Conservation (phyloP, 169 alveolate genomes). For the Toxoplasma gondii region DNA sequence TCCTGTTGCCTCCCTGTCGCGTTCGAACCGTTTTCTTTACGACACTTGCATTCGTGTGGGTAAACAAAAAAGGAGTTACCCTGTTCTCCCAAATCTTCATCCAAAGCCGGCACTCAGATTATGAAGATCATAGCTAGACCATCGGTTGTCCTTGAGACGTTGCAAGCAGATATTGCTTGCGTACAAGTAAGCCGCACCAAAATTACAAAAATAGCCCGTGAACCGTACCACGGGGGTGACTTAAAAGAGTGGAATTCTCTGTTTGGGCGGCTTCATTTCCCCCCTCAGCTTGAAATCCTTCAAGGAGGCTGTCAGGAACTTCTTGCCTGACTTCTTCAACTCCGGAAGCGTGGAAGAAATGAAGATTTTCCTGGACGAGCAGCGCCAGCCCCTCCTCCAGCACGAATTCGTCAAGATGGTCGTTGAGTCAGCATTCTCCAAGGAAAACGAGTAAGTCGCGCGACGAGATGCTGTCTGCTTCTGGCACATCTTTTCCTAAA, state of each 20-base stretch:
- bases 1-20: too few species aligned
- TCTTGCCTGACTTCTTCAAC: conserved; percentile 55
- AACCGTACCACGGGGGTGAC: too few species aligned
- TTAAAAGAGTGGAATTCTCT: too few species aligned
- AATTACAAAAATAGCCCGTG: too few species aligned
- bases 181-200: too few species aligned
- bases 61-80: too few species aligned
- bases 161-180: too few species aligned
- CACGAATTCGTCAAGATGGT: conserved; percentile 55
- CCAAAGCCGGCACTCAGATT: too few species aligned
- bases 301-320: conserved; percentile 55
- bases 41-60: too few species aligned
- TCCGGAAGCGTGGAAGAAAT: conserved; percentile 51
- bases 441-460: conserved; percentile 40
- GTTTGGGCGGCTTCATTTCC: neutral
- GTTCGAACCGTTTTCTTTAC: too few species aligned
- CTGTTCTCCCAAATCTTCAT: too few species aligned
- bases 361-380: conserved; percentile 47
- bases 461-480: neutral
- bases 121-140: neutral
- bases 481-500: neutral
- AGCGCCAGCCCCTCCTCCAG: conserved; percentile 58
- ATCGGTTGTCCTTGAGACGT: too few species aligned
- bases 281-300: conserved; percentile 43
- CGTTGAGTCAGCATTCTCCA: conserved; percentile 58